Base-by-base conservation (phyloP, 2,329 filamentous ascomycete genomes). In the Botrytis galanthina region DNA sequence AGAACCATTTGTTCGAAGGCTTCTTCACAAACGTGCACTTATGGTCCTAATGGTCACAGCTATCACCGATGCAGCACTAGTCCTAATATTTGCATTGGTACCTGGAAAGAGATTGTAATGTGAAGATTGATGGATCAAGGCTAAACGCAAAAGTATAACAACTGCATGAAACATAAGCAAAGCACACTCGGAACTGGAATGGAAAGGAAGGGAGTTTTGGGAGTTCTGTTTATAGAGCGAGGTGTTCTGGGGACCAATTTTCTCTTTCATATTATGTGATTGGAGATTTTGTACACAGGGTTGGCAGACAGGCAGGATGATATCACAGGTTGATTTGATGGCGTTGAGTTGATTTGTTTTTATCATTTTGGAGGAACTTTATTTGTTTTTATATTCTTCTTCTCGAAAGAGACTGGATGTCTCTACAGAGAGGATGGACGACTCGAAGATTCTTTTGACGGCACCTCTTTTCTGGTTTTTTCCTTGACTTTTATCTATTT, bases 71-170 rank as follows among this genome's bases (percentile, higher is more conserved):
- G 90, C 93, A 5, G 93, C 90, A n/a, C 84, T 98, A 22, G 93
- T 93, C 79, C 88, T 96, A 73, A 85, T 99, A 39, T 99, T 99
- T 84, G 95, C 98, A 78, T 91, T 99, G 74, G 96, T 99, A 7
- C 96, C 96, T 1, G 95, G 96, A 72, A 97, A 93, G 81, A 87
- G 92, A 75, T 86, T 97, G 62, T 96, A 81, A 32, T 37, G n/a
- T 61, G 29, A 70, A 35, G 37, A n/a, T 69, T 16, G 29, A 46
- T 62, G 32, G 39, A 37, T 61, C 54, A 37, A 60, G 39, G 48
- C 66, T 22, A 29, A 32, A 26, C 39, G 22, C 54, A 57, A 32
- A 51, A 54, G 22, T n/a, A 68, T 4, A 42, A 37, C 35, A 67
- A 37, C 35, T 39, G 26, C 48, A 68, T 57, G 42, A 57, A 12